Conservation (phyloP, 805 yeast species). For the Barnettozyma siamensis region DNA sequence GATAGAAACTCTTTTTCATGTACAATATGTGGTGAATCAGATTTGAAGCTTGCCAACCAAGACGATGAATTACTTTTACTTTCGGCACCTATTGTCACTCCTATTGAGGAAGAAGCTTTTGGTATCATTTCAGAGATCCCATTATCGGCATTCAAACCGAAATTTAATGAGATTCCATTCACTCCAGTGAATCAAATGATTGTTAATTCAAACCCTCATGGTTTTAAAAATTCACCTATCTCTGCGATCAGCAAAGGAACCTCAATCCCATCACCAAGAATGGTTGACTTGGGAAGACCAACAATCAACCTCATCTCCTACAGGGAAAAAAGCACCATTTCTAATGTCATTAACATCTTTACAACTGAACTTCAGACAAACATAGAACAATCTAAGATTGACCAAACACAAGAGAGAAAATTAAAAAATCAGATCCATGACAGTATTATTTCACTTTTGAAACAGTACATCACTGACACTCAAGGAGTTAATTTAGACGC, state of each 20-base stretch:
- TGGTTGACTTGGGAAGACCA: conserved; percentile 6
- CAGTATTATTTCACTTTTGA: conserved; percentile 6
- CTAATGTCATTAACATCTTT: conserved; percentile 18
- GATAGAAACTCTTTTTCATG: conserved; percentile 3
- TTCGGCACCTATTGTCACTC: background rate
- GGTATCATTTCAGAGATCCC: conserved; percentile 11
- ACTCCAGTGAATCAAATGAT: conserved; percentile 23
- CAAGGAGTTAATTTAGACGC: conserved; percentile 13
- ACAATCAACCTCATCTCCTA: conserved; percentile 11
- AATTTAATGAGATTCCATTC: conserved; percentile 10
- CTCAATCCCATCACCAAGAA: conserved; percentile 3
- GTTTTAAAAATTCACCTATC: conserved; percentile 9
- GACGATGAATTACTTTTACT: background rate
- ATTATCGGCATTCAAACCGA: conserved; percentile 14
- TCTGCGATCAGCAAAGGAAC: background rate
- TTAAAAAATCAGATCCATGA: conserved; percentile 14
- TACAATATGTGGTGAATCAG: conserved; percentile 3
- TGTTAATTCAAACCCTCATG: conserved; percentile 13
- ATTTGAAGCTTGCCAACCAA: background rate
- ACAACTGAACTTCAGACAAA: conserved; percentile 13
- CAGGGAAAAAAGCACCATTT: conserved; percentile 6
- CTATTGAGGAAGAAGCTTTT: background rate
- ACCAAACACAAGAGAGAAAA: conserved; percentile 2
- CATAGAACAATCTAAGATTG: background rate
- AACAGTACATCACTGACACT: conserved; percentile 1